These are phyloP conservation scores for Erythrophleum ivorense DNA, from an alignment of 331 rosid genomes.

Conservation along the genomic window DNA sequence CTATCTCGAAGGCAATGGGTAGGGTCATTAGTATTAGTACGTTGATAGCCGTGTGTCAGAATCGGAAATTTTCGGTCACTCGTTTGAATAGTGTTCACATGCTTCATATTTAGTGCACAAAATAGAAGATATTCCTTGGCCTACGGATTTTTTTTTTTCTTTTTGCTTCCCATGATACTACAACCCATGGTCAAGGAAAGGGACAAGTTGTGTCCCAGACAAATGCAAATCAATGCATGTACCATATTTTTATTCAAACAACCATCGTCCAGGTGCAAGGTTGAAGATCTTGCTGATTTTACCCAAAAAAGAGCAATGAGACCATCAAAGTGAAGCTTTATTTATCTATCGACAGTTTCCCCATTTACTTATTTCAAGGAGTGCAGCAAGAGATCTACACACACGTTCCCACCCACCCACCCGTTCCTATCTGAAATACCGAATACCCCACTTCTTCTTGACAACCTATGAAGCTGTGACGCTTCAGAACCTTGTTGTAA, in stretches of 20 bases:
- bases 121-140: neutral
- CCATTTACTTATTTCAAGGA: constrained; percentile 1
- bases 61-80: neutral
- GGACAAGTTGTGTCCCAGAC: neutral
- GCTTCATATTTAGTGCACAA: neutral
- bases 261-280: neutral
- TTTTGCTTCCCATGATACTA: neutral
- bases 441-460: constrained; percentile 16
- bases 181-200: neutral
- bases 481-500: neutral
- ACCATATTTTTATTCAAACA: neutral
- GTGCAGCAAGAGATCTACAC: neutral
- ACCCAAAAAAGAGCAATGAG: neutral
- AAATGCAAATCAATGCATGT: constrained; percentile 12
- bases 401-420: neutral
- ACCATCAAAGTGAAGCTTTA: neutral
- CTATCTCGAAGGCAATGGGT: constrained; percentile 1
- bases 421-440: neutral
- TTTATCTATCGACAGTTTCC: neutral
- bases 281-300: constrained; percentile 5
- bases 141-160: neutral
- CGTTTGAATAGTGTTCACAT: neutral
- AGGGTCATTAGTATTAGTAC: neutral
- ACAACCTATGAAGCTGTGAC: neutral
- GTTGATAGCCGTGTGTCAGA: neutral